Conservation (phyloP, 306 rosid genomes). For the Malus orientalis region DNA sequence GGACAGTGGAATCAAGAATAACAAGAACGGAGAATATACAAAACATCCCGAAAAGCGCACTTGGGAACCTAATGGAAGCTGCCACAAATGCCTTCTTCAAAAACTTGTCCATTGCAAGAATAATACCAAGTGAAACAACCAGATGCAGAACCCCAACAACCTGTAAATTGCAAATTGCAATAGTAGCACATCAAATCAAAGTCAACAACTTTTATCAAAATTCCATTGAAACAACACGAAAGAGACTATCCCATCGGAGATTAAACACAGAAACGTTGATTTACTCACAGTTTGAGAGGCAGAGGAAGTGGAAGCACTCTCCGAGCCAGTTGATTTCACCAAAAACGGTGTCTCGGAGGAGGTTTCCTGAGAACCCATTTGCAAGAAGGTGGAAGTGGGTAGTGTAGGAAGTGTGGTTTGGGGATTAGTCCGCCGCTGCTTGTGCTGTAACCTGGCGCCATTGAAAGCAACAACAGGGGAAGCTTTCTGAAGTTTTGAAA, state of each 20-base stretch:
- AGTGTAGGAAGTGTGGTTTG: not conserved
- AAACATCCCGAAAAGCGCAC: slow-evolving; percentile 95
- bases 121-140: slow-evolving; percentile 61
- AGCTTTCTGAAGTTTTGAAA: slow-evolving; percentile 1
- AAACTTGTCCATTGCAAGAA: slow-evolving; percentile 49
- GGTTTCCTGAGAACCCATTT: slow-evolving; percentile 28
- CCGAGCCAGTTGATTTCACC: slow-evolving; percentile 37
- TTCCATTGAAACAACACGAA: not conserved
- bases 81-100: slow-evolving; percentile 66
- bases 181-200: not conserved
- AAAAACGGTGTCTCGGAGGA: slow-evolving; percentile 16
- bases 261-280: not conserved
- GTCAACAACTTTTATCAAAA: not conserved
- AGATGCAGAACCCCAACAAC: slow-evolving; percentile 52
- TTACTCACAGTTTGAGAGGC: slow-evolving; percentile 42
- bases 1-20: slow-evolving; percentile 59
- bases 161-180: slow-evolving; percentile 18
- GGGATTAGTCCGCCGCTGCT: slow-evolving; percentile 9
- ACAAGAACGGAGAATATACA: slow-evolving; percentile 71
- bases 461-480: slow-evolving; percentile 22
- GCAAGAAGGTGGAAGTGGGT: slow-evolving; percentile 25
- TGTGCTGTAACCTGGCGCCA: slow-evolving; percentile 5
- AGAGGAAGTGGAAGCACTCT: slow-evolving; percentile 41
- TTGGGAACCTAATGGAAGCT: slow-evolving; percentile 81
- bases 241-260: not conserved